phyloP scores from a whole-genome alignment of 2,329 filamentous ascomycete species.

The Eutypella sp. region DNA sequence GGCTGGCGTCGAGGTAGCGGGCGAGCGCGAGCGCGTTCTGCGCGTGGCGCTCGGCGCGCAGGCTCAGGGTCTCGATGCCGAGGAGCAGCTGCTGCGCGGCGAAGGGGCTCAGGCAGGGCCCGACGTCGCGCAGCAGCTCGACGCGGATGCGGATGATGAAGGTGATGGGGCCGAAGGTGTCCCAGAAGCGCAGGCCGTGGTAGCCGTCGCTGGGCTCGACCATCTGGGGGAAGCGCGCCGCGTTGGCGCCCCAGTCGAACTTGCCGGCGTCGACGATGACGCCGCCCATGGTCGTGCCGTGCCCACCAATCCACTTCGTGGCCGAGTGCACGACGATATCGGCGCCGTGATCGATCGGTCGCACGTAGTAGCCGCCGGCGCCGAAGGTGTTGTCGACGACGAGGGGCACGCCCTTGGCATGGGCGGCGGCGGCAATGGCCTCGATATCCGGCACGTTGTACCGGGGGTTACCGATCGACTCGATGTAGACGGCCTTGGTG shows the following conservation, averaged over 20 bases:
- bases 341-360: conserved; percentile 83
- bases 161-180: conserved; percentile 77
- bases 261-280: conserved; percentile 84
- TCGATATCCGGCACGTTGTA: conserved; percentile 93
- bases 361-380: conserved; percentile 81
- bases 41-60: conserved; percentile 82
- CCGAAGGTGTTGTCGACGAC: conserved; percentile 92
- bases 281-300: conserved; percentile 87
- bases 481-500: conserved; percentile 88
- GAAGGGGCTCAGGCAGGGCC: conserved; percentile 79
- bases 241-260: conserved; percentile 89
- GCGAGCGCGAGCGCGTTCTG: conserved; percentile 78
- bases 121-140: conserved; percentile 84
- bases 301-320: conserved; percentile 95
- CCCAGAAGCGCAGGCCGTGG: conserved; percentile 91
- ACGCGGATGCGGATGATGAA: conserved; percentile 84
- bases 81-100: conserved; percentile 87
- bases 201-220: conserved; percentile 83
- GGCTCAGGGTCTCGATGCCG: conserved; percentile 82
- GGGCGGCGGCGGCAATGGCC: conserved; percentile 76
- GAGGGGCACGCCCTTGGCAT: conserved; percentile 60
- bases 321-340: conserved; percentile 94
- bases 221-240: conserved; percentile 85
- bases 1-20: conserved; percentile 75
- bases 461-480: conserved; percentile 88